Evolutionary conservation across 106 monocot species (phyloP).

Genomic region (Xerophyta viscosa): DNA sequence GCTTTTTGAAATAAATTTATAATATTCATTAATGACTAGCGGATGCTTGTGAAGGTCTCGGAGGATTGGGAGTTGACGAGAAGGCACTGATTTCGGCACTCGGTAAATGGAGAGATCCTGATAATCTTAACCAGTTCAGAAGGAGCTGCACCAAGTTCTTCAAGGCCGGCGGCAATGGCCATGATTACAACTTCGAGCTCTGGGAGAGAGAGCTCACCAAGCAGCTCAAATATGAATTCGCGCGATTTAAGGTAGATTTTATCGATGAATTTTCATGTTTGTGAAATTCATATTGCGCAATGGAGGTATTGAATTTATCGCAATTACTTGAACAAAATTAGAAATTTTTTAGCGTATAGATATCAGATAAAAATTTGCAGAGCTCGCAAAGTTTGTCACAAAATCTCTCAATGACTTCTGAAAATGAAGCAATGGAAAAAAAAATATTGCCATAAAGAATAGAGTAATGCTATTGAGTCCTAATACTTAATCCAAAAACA

Average conservation of each 20-base stretch:
- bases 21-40: neutral
- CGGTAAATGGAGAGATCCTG: conserved; percentile 37
- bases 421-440: no score
- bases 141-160: conserved; percentile 20
- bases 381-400: no score
- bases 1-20: neutral
- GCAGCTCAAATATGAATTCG: conserved; percentile 38
- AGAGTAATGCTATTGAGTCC: no score
- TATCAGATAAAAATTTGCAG: no score
- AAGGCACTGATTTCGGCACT: conserved; percentile 25
- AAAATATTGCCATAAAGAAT: no score
- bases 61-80: conserved; percentile 65
- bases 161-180: conserved; percentile 6
- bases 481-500: no score
- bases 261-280: no score
- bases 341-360: no score
- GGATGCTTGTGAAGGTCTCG: conserved; percentile 19
- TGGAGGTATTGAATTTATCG: no score
- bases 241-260: conserved; percentile 66
- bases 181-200: conserved; percentile 27
- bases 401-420: no score
- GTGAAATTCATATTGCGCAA: no score
- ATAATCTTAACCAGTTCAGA: conserved; percentile 32
- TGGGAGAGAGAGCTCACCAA: conserved; percentile 32
- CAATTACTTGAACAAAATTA: no score